These are phyloP conservation scores for Mucor mucedo DNA, from an alignment of 371 early-diverging fungal species.

Conservation along the genomic window DNA sequence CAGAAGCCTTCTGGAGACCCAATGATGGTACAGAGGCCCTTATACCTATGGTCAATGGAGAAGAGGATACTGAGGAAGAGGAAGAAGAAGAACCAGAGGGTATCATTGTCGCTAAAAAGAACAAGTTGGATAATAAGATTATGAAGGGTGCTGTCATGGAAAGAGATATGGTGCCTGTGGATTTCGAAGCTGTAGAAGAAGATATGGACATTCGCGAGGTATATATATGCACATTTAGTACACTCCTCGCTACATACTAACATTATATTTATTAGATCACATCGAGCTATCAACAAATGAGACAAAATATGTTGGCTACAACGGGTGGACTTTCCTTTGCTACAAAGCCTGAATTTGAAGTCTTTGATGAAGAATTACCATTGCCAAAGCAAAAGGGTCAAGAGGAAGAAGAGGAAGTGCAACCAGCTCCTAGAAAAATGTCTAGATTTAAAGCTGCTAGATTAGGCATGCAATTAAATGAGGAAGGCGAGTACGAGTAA, in stretches of 20 bases:
- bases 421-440: slow-evolving; percentile 38
- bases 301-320: slow-evolving; percentile 42
- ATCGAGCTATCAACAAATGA: slow-evolving; percentile 37
- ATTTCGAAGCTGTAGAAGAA: slow-evolving; percentile 59
- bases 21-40: slow-evolving; percentile 23
- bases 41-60: slow-evolving; percentile 14
- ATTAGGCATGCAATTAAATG: slow-evolving; percentile 23
- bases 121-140: slow-evolving; percentile 52
- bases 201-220: slow-evolving; percentile 64
- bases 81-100: slow-evolving; percentile 11
- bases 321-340: slow-evolving; percentile 48
- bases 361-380: slow-evolving; percentile 54
- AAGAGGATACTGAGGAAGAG: slow-evolving; percentile 7
- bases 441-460: slow-evolving; percentile 57
- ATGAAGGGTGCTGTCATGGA: slow-evolving; percentile 64
- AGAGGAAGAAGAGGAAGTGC: slow-evolving; percentile 21
- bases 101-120: slow-evolving; percentile 25
- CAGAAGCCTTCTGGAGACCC: slow-evolving; percentile 36
- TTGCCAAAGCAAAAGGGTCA: slow-evolving; percentile 29
- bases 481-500: not conserved
- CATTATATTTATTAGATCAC: slow-evolving; percentile 18
- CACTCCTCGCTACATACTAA: not conserved
- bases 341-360: slow-evolving; percentile 49
- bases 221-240: slow-evolving; percentile 8
- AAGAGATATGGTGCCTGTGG: slow-evolving; percentile 54